phyloP scores from a whole-genome alignment of 2,329 filamentous ascomycete species.

The Dactylellina parvicollis region DNA sequence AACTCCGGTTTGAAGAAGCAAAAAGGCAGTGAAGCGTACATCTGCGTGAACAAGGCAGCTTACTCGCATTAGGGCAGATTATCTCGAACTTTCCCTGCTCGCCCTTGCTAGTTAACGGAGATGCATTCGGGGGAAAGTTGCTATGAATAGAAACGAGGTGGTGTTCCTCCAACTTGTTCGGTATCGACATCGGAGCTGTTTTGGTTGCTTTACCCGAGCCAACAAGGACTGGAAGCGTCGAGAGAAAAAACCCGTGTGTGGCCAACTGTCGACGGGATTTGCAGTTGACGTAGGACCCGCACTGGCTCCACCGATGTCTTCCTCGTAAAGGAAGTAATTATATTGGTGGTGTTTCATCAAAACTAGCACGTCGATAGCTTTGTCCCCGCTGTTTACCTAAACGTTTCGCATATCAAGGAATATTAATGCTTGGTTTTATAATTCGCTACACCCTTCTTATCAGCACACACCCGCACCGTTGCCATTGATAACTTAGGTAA shows the following conservation, averaged over 20 bases:
- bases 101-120: constrained; percentile 22
- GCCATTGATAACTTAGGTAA: constrained; percentile 11
- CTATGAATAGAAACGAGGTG: constrained; percentile 40
- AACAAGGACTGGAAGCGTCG: constrained; percentile 9
- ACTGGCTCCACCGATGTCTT: constrained; percentile 9
- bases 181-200: constrained; percentile 26
- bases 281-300: constrained; percentile 44
- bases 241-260: constrained; percentile 1
- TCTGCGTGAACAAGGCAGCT: constrained; percentile 2
- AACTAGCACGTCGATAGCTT: not conserved
- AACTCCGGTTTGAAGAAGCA: not conserved
- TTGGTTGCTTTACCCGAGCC: constrained; percentile 45
- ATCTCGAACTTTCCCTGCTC: constrained; percentile 7
- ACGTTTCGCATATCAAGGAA: constrained; percentile 34
- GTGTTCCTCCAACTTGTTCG: constrained; percentile 12
- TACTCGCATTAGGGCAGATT: constrained; percentile 12
- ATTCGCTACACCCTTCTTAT: constrained; percentile 19
- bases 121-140: constrained; percentile 19
- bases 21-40: not conserved
- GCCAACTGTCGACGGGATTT: constrained; percentile 38
- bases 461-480: constrained; percentile 13
- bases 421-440: constrained; percentile 13
- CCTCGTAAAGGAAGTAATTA: not conserved
- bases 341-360: not conserved
- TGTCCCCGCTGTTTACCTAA: constrained; percentile 41